Evolutionary conservation across 441 rosid genomes (phyloP).

Genomic region (Adansonia gregorii): DNA sequence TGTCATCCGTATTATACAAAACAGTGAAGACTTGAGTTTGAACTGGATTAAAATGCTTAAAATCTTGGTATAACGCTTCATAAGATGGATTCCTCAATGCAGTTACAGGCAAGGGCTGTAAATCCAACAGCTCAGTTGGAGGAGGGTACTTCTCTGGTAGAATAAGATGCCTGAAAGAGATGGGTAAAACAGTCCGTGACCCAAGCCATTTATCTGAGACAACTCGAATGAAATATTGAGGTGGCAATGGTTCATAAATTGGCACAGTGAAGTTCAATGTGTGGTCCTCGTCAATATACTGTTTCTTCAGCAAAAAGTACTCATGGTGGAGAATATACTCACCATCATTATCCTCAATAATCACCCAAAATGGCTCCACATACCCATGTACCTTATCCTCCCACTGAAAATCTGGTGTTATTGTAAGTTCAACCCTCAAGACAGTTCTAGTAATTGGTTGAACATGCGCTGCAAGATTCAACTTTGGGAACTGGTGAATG

Average conservation of each 20-base stretch:
- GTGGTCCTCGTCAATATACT: slow-evolving; percentile 82
- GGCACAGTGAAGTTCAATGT: slow-evolving; percentile 89
- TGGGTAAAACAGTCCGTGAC: slow-evolving; percentile 82
- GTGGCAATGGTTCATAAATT: slow-evolving; percentile 90
- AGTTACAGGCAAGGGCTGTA: slow-evolving; percentile 92
- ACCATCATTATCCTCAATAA: slow-evolving; percentile 93
- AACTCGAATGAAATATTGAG: slow-evolving; percentile 85
- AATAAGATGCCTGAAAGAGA: slow-evolving; percentile 92
- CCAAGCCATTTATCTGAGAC: slow-evolving; percentile 96
- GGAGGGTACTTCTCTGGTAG: slow-evolving; percentile 97
- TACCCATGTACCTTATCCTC: slow-evolving; percentile 90
- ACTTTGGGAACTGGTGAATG: slow-evolving; percentile 89
- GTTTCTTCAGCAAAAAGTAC: slow-evolving; percentile 89
- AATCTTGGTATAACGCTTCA: slow-evolving; percentile 82
- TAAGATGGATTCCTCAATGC: slow-evolving; percentile 87
- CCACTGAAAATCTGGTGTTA: slow-evolving; percentile 95
- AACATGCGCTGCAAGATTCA: slow-evolving; percentile 78
- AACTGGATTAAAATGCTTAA: slow-evolving; percentile 92
- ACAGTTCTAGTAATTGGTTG: slow-evolving; percentile 90
- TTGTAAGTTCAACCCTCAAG: slow-evolving; percentile 78
- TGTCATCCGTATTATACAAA: slow-evolving; percentile 82
- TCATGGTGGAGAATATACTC: slow-evolving; percentile 92
- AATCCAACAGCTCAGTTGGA: slow-evolving; percentile 91
- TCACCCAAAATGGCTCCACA: slow-evolving; percentile 96
- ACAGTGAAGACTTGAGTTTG: slow-evolving; percentile 97